Percentiles rank a stretch among this genome's conserved stretches.
Evolutionary conservation across 495 filamentous ascomycete genomes (phyloP).

Genomic region (Aspergillus sparsus): DNA sequence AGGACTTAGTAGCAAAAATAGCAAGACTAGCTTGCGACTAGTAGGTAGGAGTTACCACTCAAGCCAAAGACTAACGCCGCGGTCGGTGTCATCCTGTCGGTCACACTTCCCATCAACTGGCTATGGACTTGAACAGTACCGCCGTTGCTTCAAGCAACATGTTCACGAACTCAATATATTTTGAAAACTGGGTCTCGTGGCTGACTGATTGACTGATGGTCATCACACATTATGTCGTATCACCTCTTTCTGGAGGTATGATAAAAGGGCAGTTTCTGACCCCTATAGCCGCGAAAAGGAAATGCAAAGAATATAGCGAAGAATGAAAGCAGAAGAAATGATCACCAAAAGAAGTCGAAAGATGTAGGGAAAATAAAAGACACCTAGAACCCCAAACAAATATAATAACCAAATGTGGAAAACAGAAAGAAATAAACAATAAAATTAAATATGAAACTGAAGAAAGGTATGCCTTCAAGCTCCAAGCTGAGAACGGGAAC

Average conservation of each 20-base stretch:
- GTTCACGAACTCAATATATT: constrained; percentile 28
- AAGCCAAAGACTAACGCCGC: not conserved
- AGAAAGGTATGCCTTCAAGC: not conserved
- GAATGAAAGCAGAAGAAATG: constrained; percentile 9
- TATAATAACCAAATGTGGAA: not conserved
- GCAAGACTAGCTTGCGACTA: constrained; percentile 14
- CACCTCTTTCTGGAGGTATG: constrained; percentile 14
- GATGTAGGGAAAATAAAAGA: not conserved
- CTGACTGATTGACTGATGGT: constrained; percentile 26
- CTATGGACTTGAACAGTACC: not conserved
- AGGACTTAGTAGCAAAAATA: constrained; percentile 20
- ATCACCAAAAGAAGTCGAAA: constrained; percentile 8
- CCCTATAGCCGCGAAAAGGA: constrained; percentile 8
- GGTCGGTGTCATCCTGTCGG: constrained; percentile 1
- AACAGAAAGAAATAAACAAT: constrained; percentile 17
- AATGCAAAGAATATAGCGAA: not conserved
- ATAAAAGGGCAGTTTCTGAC: constrained; percentile 10
- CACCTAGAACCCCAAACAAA: not conserved
- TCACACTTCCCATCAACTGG: constrained; percentile 6
- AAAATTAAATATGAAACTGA: constrained; percentile 16
- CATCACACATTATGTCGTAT: constrained; percentile 35
- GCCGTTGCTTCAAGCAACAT: constrained; percentile 15
- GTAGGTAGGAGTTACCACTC: constrained; percentile 10
- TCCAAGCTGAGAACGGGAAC: not conserved
- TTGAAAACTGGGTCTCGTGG: constrained; percentile 20